Evolutionary conservation across 257 asterid species (phyloP).

Genomic region (Fraxinus americana): DNA sequence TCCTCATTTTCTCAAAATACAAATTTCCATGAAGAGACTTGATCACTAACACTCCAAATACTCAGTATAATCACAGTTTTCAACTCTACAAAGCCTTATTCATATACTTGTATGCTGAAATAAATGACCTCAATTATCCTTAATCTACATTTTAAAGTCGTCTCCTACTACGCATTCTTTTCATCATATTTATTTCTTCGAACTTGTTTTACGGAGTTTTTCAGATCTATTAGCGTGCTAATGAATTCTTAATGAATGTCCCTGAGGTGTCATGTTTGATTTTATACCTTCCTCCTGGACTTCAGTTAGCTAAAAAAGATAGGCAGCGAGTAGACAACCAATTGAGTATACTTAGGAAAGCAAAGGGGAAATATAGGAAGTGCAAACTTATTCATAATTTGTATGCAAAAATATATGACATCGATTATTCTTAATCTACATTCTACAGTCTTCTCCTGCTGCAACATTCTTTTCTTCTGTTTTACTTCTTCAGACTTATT

Average conservation of each 20-base stretch:
- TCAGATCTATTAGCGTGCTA: not conserved
- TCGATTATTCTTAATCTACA: conserved; percentile 2
- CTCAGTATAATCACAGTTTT: not conserved
- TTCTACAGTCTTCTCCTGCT: not conserved
- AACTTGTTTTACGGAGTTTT: not conserved
- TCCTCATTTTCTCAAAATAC: conserved; percentile 4
- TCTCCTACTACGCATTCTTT: conserved; percentile 3
- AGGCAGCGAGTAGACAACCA: not conserved
- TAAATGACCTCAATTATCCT: not conserved
- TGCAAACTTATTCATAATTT: not conserved
- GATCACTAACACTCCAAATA: not conserved
- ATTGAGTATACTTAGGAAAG: not conserved
- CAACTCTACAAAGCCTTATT: not conserved
- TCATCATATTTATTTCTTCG: not conserved
- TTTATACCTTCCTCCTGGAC: not conserved
- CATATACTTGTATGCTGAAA: not conserved
- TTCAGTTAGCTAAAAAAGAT: conserved; percentile 13
- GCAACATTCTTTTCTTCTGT: not conserved
- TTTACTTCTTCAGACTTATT: not conserved
- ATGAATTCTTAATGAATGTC: not conserved
- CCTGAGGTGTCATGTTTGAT: conserved; percentile 2
- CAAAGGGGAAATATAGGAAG: not conserved
- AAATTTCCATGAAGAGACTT: not conserved
- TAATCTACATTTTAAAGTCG: not conserved
- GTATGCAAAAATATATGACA: not conserved